These are phyloP conservation scores for Paraconiothyrium brasiliense DNA, from an alignment of 2,329 filamentous ascomycete genomes.

Conservation along the genomic window DNA sequence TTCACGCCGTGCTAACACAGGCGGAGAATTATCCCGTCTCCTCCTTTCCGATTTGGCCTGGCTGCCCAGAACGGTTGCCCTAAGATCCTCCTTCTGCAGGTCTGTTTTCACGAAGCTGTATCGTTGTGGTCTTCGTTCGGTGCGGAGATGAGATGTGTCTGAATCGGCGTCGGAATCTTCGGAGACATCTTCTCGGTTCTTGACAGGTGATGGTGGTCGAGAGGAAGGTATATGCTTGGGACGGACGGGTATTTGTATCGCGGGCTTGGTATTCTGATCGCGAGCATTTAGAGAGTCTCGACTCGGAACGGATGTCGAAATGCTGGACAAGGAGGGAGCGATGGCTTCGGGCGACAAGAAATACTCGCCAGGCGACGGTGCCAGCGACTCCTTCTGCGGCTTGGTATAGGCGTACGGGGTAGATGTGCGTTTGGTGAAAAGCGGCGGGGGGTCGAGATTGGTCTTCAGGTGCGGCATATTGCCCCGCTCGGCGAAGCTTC, in stretches of 20 bases:
- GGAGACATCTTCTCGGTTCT: constrained; percentile 36
- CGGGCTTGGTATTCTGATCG: constrained; percentile 38
- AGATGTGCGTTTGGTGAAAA: constrained; percentile 53
- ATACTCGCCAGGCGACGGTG: constrained; percentile 51
- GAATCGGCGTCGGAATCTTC: constrained; percentile 45
- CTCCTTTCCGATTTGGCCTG: constrained; percentile 28
- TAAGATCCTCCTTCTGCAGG: constrained; percentile 45
- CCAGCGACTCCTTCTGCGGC: constrained; percentile 42
- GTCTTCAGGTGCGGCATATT: constrained; percentile 49
- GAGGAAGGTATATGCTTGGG: constrained; percentile 32
- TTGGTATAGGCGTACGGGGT: constrained; percentile 58
- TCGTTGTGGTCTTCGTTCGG: constrained; percentile 43
- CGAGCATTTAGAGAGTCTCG: constrained; percentile 24
- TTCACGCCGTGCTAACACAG: constrained; percentile 24
- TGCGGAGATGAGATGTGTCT: constrained; percentile 37
- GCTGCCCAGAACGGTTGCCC: constrained; percentile 36
- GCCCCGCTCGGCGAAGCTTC: constrained; percentile 46
- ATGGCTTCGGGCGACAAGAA: constrained; percentile 60
- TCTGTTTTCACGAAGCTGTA: constrained; percentile 53
- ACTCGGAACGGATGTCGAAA: constrained; percentile 37
- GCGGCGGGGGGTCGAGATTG: constrained; percentile 47
- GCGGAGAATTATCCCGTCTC: constrained; percentile 29
- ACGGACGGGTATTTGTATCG: constrained; percentile 39
- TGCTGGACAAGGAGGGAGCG: constrained; percentile 48
- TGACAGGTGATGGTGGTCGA: constrained; percentile 27